These are phyloP conservation scores for Nigrospora sphaerica DNA, from an alignment of 2,329 filamentous ascomycete genomes.

Conservation along the genomic window DNA sequence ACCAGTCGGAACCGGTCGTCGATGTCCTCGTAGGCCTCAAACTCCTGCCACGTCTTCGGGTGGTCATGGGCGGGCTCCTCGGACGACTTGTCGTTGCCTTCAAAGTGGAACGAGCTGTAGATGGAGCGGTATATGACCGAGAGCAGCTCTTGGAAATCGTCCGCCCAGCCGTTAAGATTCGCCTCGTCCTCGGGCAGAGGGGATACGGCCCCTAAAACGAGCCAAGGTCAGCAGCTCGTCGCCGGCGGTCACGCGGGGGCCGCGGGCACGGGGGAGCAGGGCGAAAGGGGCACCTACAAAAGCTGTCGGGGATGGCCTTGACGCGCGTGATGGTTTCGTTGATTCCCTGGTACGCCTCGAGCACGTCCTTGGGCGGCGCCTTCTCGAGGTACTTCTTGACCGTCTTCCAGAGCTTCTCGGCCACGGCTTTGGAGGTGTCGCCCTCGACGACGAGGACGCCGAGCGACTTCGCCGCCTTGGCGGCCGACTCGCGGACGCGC, in stretches of 20 bases:
- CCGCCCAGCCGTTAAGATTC: background rate
- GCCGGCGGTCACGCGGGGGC: no score
- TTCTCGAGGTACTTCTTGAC: slow-evolving; percentile 19
- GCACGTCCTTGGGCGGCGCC: slow-evolving; percentile 15
- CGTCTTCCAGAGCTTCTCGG: slow-evolving; percentile 7
- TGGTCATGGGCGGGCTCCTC: slow-evolving; percentile 9
- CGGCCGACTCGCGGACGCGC: slow-evolving; percentile 20
- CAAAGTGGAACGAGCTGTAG: slow-evolving; percentile 16
- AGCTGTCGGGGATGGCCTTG: slow-evolving; percentile 10
- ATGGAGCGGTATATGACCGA: slow-evolving; percentile 15
- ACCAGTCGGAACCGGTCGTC: slow-evolving; percentile 12
- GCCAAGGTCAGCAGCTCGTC: no score
- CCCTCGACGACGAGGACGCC: background rate
- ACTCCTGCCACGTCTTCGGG: background rate
- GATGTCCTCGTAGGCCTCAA: background rate
- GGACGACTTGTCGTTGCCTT: background rate
- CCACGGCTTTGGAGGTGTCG: slow-evolving; percentile 9
- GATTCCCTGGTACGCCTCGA: slow-evolving; percentile 9
- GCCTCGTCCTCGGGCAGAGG: no score
- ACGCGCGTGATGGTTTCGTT: slow-evolving; percentile 11
- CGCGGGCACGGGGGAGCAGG: no score
- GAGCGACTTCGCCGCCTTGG: slow-evolving; percentile 7
- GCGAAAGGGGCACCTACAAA: slow-evolving; percentile 3
- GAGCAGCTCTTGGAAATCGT: slow-evolving; percentile 10
- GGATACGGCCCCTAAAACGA: no score